These are phyloP conservation scores for Podaxis sp. DNA, from an alignment of 768 basidiomycete species.

Conservation along the genomic window DNA sequence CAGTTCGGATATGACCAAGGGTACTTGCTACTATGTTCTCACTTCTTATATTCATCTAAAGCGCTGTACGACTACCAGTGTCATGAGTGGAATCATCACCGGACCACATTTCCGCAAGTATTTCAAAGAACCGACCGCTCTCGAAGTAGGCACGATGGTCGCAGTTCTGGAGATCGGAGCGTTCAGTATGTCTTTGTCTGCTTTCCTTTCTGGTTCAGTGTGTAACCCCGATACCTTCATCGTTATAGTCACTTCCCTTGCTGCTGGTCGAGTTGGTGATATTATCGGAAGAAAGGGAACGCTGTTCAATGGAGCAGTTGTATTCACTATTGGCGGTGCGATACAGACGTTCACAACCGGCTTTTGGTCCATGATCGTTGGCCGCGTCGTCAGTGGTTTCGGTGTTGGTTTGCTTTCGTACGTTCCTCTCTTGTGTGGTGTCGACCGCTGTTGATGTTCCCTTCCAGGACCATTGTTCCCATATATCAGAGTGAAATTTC, in stretches of 20 bases:
- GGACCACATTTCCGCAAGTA: constrained; percentile 79
- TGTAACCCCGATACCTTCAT: constrained; percentile 1
- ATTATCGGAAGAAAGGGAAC: constrained; percentile 82
- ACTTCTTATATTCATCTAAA: constrained; percentile 16
- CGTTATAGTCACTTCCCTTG: constrained; percentile 75
- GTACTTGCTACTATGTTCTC: constrained; percentile 32
- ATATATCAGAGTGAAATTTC: constrained; percentile 97
- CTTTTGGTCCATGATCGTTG: constrained; percentile 78
- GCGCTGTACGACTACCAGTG: constrained; percentile 38
- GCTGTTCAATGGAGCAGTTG: constrained; percentile 74
- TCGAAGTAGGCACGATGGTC: constrained; percentile 90
- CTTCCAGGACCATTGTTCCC: constrained; percentile 81
- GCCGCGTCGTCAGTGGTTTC: constrained; percentile 80
- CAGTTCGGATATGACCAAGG: constrained; percentile 90
- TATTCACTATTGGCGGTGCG: constrained; percentile 85
- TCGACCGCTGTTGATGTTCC: not conserved
- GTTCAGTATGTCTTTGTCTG: constrained; percentile 53
- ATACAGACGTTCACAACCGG: constrained; percentile 83
- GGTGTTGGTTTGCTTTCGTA: constrained; percentile 90
- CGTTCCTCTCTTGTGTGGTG: constrained; percentile 26
- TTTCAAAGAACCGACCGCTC: constrained; percentile 73
- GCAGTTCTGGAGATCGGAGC: constrained; percentile 94
- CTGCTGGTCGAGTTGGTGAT: constrained; percentile 88
- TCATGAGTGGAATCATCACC: constrained; percentile 92
- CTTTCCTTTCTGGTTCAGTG: not conserved